These are phyloP conservation scores for Coccomyxa sp. DNA, from an alignment of 139 green algal species.

Conservation along the genomic window DNA sequence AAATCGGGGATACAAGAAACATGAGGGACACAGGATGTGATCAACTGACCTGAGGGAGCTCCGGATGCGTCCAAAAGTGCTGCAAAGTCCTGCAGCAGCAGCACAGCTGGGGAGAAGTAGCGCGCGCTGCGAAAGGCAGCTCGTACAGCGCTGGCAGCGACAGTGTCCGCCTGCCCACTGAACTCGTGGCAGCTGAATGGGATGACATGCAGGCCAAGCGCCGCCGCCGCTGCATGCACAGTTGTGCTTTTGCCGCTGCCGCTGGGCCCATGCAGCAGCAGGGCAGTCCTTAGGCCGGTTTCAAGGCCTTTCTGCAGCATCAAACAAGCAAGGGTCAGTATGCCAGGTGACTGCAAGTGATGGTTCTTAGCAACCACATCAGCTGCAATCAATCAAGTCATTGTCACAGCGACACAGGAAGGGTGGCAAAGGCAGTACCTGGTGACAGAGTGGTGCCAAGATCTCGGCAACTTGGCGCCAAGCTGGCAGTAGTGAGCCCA, in stretches of 20 bases:
- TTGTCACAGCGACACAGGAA: background rate
- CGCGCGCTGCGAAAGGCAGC: conserved; percentile 41
- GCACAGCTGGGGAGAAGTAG: conserved; percentile 50
- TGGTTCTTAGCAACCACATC: background rate
- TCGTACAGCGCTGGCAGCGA: conserved; percentile 47
- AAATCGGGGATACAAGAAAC: too few species aligned
- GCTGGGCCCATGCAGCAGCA: conserved; percentile 59
- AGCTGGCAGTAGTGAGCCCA: conserved; percentile 24
- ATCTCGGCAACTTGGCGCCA: conserved; percentile 36
- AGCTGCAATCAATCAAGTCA: background rate
- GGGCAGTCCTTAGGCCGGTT: conserved; percentile 25
- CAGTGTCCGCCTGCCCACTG: conserved; percentile 25
- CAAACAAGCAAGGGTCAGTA: background rate
- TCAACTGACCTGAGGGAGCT: too few species aligned
- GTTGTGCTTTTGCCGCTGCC: conserved; percentile 56
- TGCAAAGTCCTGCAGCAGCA: conserved; percentile 48
- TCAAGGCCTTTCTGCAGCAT: conserved; percentile 6
- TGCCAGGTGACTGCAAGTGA: background rate
- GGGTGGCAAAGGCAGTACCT: background rate
- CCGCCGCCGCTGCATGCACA: conserved; percentile 53
- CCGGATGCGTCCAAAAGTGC: background rate
- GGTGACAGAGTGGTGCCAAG: conserved; percentile 39
- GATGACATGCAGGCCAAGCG: conserved; percentile 66
- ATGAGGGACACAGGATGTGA: too few species aligned
- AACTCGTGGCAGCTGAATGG: conserved; percentile 58